Conservation (phyloP, 108 stramenopile genomes). For the Cylindrotheca fusiformis region DNA sequence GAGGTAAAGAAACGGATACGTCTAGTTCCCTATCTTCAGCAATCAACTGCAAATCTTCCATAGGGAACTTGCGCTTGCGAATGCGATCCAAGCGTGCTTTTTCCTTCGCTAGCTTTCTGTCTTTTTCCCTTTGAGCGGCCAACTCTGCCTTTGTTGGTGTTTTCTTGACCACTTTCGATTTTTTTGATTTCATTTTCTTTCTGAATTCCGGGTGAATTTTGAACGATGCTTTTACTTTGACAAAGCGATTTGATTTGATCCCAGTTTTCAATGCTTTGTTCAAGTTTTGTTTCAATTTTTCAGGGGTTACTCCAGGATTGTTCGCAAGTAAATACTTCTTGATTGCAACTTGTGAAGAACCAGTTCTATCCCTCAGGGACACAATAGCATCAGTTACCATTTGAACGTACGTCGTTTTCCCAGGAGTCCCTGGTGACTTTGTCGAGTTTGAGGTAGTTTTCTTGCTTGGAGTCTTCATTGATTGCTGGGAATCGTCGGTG, state of each 20-base stretch:
- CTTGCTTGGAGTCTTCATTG: conserved; percentile 13
- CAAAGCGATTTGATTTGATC: conserved; percentile 56
- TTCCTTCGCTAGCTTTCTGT: conserved; percentile 37
- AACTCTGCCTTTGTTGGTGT: conserved; percentile 28
- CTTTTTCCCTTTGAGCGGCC: conserved; percentile 27
- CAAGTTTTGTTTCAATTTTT: conserved; percentile 53
- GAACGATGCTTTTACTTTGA: conserved; percentile 64
- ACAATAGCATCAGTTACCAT: conserved; percentile 72
- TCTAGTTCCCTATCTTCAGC: conserved; percentile 76
- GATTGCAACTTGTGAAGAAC: conserved; percentile 65
- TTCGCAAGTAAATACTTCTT: conserved; percentile 64
- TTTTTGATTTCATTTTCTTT: conserved; percentile 48
- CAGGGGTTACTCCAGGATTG: conserved; percentile 32
- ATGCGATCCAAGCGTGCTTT: conserved; percentile 56
- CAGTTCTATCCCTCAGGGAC: conserved; percentile 71
- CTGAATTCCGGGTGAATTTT: conserved; percentile 62
- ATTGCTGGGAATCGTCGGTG: no score
- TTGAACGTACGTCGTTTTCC: conserved; percentile 48
- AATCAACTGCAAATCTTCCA: conserved; percentile 75
- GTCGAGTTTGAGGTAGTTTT: background rate
- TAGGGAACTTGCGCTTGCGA: conserved; percentile 71
- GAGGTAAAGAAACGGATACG: conserved; percentile 47
- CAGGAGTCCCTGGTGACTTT: conserved; percentile 9
- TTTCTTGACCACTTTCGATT: conserved; percentile 33
- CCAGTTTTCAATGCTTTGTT: conserved; percentile 63